Conservation (phyloP, 176 grass and related monocot species). For the Tillandsia leiboldiana region DNA sequence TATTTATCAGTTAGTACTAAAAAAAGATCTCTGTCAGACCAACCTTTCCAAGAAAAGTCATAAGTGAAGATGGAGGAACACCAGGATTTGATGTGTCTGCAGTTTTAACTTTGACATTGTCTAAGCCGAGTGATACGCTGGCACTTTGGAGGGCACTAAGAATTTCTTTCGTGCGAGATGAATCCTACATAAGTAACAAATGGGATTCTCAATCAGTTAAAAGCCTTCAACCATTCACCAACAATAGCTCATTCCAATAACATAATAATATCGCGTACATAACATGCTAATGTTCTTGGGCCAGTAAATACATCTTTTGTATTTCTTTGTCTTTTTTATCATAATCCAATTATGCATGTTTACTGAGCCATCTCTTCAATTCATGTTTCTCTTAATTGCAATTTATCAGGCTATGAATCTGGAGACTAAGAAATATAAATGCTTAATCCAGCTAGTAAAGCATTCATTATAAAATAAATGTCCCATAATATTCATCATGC, state of each 20-base stretch:
- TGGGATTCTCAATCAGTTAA: conserved; percentile 4
- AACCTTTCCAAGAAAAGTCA: conserved; percentile 86
- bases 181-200: conserved; percentile 43
- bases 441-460: too few species aligned
- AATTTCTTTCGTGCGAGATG: conserved; percentile 55
- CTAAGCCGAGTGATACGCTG: conserved; percentile 75
- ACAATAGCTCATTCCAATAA: neutral
- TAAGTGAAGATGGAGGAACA: conserved; percentile 89
- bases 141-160: conserved; percentile 60
- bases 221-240: neutral
- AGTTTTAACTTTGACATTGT: conserved; percentile 73
- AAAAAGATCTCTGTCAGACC: conserved; percentile 7
- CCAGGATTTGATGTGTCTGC: conserved; percentile 75
- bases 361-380: too few species aligned
- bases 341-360: too few species aligned
- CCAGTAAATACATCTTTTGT: too few species aligned
- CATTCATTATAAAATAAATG: too few species aligned
- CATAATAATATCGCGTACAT: neutral
- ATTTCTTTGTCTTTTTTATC: too few species aligned
- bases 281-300: too few species aligned
- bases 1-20: neutral
- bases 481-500: too few species aligned
- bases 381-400: too few species aligned
- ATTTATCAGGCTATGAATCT: too few species aligned
- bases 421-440: too few species aligned